These are phyloP conservation scores for Neofusicoccum ribis DNA, from an alignment of 2,329 filamentous ascomycete genomes.

Conservation along the genomic window DNA sequence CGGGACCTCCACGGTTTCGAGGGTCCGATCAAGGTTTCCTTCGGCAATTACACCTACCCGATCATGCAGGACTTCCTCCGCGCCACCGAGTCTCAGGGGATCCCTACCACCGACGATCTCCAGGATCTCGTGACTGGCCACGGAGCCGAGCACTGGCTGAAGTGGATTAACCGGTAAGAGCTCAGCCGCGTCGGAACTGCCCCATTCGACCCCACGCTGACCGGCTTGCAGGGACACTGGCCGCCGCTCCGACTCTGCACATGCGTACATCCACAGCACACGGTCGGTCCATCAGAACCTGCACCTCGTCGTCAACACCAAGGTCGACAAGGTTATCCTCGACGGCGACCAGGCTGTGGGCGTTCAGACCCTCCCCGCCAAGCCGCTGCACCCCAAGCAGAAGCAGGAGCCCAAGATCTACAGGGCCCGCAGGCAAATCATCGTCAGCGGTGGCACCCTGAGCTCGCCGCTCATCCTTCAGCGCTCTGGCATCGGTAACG, in stretches of 20 bases:
- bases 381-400: conserved; percentile 61
- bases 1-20: conserved; percentile 73
- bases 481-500: conserved; percentile 64
- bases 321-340: conserved; percentile 74
- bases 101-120: conserved; percentile 73
- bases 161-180: conserved; percentile 72
- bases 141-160: conserved; percentile 79
- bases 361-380: conserved; percentile 69
- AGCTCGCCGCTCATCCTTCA: conserved; percentile 75
- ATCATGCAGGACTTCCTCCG: conserved; percentile 80
- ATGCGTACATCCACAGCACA: conserved; percentile 76
- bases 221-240: conserved; percentile 52
- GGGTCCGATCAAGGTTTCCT: conserved; percentile 79
- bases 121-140: conserved; percentile 68
- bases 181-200: background rate
- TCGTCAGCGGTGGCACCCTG: conserved; percentile 71
- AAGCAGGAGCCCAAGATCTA: conserved; percentile 58
- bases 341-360: conserved; percentile 71
- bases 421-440: conserved; percentile 71
- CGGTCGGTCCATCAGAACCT: conserved; percentile 69
- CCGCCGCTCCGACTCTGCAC: conserved; percentile 73
- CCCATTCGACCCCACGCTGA: background rate
- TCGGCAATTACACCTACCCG: conserved; percentile 76
- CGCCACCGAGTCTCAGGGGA: conserved; percentile 71
- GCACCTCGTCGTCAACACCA: conserved; percentile 73